phyloP scores from a whole-genome alignment of 2,329 filamentous ascomycete genomes.

The Orbilia blumenaviensis region DNA sequence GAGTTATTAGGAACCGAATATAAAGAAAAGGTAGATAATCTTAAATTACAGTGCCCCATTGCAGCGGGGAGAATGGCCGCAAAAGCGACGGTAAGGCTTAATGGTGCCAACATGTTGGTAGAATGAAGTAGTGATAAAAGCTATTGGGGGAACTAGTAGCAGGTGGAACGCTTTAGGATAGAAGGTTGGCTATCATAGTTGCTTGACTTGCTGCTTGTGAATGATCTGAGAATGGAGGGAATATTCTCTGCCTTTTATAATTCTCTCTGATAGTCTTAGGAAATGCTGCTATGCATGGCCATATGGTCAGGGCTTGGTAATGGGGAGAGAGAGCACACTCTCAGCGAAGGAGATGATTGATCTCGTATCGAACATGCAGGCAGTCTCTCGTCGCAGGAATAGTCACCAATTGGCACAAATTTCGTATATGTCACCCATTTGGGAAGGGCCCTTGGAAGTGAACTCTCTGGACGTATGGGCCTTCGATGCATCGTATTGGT shows the following conservation, averaged over 20 bases:
- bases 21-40: too few species aligned
- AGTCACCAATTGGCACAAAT: not conserved
- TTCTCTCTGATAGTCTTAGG: too few species aligned
- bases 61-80: constrained; percentile 45
- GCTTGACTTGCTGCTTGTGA: not conserved
- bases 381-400: not conserved
- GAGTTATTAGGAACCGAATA: not conserved
- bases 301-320: too few species aligned
- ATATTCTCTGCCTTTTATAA: not conserved
- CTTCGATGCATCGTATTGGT: not conserved
- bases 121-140: too few species aligned
- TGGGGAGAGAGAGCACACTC: too few species aligned
- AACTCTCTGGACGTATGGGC: too few species aligned
- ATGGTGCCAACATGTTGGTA: constrained; percentile 9
- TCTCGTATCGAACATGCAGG: not conserved
- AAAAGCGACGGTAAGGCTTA: constrained; percentile 23
- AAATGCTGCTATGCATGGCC: too few species aligned
- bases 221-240: not conserved
- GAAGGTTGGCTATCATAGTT: not conserved
- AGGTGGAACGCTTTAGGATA: not conserved
- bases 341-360: not conserved
- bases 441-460: too few species aligned
- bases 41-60: constrained; percentile 47
- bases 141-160: not conserved
- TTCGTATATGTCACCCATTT: too few species aligned